Base-by-base conservation (phyloP, 1,139 yeast genomes). In the Citeromyces siamensis region DNA sequence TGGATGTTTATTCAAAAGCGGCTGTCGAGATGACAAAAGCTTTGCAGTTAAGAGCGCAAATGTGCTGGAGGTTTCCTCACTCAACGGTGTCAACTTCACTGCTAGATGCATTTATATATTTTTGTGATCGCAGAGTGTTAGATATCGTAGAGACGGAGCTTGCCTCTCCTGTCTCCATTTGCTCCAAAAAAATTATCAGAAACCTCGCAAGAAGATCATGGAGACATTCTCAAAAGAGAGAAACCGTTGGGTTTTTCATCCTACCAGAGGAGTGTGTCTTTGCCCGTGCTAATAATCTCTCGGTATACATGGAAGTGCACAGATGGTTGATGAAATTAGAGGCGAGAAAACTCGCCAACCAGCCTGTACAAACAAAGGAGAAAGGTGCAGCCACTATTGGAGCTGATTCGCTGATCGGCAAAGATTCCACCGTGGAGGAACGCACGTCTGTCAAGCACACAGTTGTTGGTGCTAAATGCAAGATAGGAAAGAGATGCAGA, bases 151-250 rank as follows among this genome's bases (percentile, higher is more conserved):
- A 41, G 6, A 37, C 37, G 29, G 60, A 56, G 10, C 51, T 49
- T 3, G 53, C 59, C 21, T 46, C 58, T 14, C 40, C 51, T 21
- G 39, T 49, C 37, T 51, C 53, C 45, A 60, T 78, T 46, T 66
- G 86, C 6, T 60, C 82, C 38, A 68, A 73, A 23, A 83, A 84
- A 52, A 66, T 88, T 22, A 71, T 85, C 22, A 73, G 97, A 49
- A 95, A 86, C 51, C 58, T 90, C 42, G 93, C 94, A 3, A 72
- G 97, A 55, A 71, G 94, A 46, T 79, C 95, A 3, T 90, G 98
- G 98, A 72, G 70, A 48, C 95, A 86, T 53, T 65, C 80, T 0
- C 50, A 52, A 6, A 51, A 56, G n/a, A 64, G 66, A 44, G 84
- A 75, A 41, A 70, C 78, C 0, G 70, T 83, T 26, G 78, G 80